A percentile compares a stretch with the other conserved stretches of the same genome.
These are phyloP conservation scores for Ascochyta clinopodiicola DNA, from an alignment of 2,329 filamentous ascomycete species.

Conservation along the genomic window DNA sequence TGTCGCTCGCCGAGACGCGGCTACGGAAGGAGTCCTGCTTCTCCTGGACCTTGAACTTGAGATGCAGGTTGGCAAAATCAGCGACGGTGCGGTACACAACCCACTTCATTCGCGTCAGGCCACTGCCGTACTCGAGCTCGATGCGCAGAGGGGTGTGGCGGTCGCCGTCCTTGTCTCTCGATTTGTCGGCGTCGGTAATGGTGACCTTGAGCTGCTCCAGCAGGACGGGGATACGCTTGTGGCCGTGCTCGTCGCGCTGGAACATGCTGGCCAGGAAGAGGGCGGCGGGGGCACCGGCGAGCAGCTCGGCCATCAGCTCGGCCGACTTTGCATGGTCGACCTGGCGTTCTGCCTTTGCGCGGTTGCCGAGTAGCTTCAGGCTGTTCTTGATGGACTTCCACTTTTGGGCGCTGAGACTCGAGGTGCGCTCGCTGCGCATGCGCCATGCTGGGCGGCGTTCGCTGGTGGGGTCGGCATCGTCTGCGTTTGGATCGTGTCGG, in stretches of 20 bases:
- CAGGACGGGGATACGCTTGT: conserved; percentile 91
- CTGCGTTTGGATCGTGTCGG: conserved; percentile 42
- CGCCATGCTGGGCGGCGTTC: conserved; percentile 53
- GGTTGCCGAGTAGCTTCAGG: conserved; percentile 75
- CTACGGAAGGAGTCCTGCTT: conserved; percentile 80
- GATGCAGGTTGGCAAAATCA: conserved; percentile 91
- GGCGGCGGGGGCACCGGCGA: conserved; percentile 90
- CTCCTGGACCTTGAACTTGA: conserved; percentile 88
- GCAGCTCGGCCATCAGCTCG: conserved; percentile 92
- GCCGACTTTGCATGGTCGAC: conserved; percentile 95
- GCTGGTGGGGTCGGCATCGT: conserved; percentile 38
- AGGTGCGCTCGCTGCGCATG: conserved; percentile 54
- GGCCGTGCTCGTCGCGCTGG: conserved; percentile 93
- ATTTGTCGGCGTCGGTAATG: conserved; percentile 76
- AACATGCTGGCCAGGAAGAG: conserved; percentile 97
- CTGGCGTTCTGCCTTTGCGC: conserved; percentile 81
- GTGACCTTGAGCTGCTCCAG: conserved; percentile 92
- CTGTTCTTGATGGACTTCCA: conserved; percentile 95
- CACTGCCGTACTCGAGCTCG: conserved; percentile 94
- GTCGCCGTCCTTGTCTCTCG: conserved; percentile 49
- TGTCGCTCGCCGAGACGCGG: conserved; percentile 58
- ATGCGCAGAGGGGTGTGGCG: conserved; percentile 88
- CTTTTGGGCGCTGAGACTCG: conserved; percentile 69
- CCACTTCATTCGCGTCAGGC: conserved; percentile 96
- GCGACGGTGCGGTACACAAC: conserved; percentile 83